Percentiles rank a stretch among this genome's conserved stretches.
These are phyloP conservation scores for Moricandia arvensis DNA, from an alignment of 345 rosid species.

Conservation along the genomic window DNA sequence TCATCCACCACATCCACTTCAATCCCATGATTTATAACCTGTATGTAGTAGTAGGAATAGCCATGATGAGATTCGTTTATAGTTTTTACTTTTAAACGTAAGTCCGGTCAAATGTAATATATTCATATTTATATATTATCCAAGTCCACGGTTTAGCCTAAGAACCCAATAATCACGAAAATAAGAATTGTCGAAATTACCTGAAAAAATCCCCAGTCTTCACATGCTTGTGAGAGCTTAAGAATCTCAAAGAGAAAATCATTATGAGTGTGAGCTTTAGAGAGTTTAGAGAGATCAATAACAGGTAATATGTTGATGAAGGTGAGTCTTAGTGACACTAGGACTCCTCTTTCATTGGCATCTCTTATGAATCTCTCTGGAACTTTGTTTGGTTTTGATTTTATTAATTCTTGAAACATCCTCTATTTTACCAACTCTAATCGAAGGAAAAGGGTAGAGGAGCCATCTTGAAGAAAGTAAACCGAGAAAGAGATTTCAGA, in stretches of 20 bases:
- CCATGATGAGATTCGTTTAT: conserved; percentile 9
- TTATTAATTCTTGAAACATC: conserved; percentile 90
- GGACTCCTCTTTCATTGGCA: conserved; percentile 52
- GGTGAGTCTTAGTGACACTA: conserved; percentile 31
- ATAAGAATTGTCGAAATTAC: conserved; percentile 35
- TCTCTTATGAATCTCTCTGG: conserved; percentile 81
- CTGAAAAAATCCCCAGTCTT: conserved; percentile 98
- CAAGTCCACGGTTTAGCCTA: not conserved
- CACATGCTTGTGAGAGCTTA: conserved; percentile 65
- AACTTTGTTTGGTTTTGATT: conserved; percentile 52
- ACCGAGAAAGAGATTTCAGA: not conserved
- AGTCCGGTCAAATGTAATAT: not conserved
- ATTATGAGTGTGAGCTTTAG: conserved; percentile 37
- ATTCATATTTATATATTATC: not conserved
- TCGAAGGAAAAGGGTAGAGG: conserved; percentile 55
- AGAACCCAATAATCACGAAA: not conserved
- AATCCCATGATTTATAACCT: conserved; percentile 82
- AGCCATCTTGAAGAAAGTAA: conserved; percentile 47
- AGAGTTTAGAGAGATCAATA: conserved; percentile 66
- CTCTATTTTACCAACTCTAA: conserved; percentile 75
- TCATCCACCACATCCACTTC: conserved; percentile 55
- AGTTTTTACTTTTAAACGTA: not conserved
- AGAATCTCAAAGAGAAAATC: conserved; percentile 41
- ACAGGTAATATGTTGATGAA: conserved; percentile 53
- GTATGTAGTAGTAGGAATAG: conserved; percentile 10